These are phyloP conservation scores for Letharia lupina DNA, from an alignment of 495 filamentous ascomycete genomes.

Conservation along the genomic window DNA sequence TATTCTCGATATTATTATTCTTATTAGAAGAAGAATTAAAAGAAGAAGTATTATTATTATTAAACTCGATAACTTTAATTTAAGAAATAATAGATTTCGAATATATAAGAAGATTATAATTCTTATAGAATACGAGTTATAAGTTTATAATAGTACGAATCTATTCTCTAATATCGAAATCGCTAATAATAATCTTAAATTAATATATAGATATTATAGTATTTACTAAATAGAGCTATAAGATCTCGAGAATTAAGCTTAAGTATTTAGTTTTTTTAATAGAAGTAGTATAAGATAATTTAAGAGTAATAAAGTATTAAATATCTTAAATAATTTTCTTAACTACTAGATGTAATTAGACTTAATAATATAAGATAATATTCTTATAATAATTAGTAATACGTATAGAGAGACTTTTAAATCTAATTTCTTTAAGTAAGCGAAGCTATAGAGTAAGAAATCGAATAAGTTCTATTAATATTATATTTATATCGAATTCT, in stretches of 20 bases:
- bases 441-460: neutral
- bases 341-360: neutral
- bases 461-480: neutral
- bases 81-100: neutral
- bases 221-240: neutral
- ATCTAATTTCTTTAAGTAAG: neutral
- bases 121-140: neutral
- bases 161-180: neutral
- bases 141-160: neutral
- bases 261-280: neutral
- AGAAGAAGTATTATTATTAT: no score
- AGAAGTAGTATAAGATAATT: neutral
- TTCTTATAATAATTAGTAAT: neutral
- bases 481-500: neutral
- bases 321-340: neutral
- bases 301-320: neutral
- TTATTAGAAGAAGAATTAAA: no score
- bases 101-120: neutral
- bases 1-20: no score
- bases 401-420: neutral
- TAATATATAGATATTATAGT: neutral
- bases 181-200: neutral
- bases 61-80: neutral
- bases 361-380: neutral
- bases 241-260: neutral